Percentiles rank a stretch among this genome's conserved stretches.
Evolutionary conservation across 2,329 filamentous ascomycete genomes (phyloP).

Genomic region (Neophaeococcomyces mojaviensis): DNA sequence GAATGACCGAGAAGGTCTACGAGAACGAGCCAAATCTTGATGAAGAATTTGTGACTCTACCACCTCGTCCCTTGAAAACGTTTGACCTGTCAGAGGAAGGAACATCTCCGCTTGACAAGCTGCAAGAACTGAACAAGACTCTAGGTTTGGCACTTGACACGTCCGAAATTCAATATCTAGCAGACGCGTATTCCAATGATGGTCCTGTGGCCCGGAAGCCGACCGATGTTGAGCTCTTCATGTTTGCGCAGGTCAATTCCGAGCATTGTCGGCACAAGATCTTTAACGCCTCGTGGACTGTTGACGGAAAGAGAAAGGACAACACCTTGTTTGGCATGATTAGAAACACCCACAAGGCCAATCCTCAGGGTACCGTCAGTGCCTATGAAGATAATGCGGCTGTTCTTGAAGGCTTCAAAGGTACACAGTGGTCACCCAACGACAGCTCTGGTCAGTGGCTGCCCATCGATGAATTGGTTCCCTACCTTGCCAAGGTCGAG

Average conservation of each 20-base stretch:
- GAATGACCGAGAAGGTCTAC: conserved; percentile 85
- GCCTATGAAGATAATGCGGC: conserved; percentile 98
- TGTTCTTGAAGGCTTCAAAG: conserved; percentile 68
- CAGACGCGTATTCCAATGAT: conserved; percentile 68
- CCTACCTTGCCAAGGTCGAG: conserved; percentile 89
- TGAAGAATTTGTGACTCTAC: conserved; percentile 68
- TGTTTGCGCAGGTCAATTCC: conserved; percentile 99
- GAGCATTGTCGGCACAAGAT: conserved; percentile 87
- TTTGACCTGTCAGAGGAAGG: conserved; percentile 65
- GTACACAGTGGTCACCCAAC: conserved; percentile 79
- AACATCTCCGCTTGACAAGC: conserved; percentile 58
- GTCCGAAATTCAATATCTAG: conserved; percentile 86
- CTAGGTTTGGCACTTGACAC: conserved; percentile 80
- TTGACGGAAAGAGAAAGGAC: conserved; percentile 74
- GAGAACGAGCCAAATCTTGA: conserved; percentile 60
- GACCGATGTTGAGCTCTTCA: conserved; percentile 92
- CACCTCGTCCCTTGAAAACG: conserved; percentile 59
- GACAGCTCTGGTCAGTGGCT: conserved; percentile 81
- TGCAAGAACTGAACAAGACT: conserved; percentile 75
- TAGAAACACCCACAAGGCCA: conserved; percentile 76
- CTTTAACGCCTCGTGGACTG: conserved; percentile 95
- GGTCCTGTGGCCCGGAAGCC: conserved; percentile 54
- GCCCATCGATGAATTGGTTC: conserved; percentile 75
- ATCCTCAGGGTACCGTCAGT: conserved; percentile 75
- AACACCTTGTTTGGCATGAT: conserved; percentile 93